Evolutionary conservation across 768 basidiomycete genomes (phyloP), one percentile per base, ranked within the genome.

Genomic region (Lactifluus piperatus): DNA sequence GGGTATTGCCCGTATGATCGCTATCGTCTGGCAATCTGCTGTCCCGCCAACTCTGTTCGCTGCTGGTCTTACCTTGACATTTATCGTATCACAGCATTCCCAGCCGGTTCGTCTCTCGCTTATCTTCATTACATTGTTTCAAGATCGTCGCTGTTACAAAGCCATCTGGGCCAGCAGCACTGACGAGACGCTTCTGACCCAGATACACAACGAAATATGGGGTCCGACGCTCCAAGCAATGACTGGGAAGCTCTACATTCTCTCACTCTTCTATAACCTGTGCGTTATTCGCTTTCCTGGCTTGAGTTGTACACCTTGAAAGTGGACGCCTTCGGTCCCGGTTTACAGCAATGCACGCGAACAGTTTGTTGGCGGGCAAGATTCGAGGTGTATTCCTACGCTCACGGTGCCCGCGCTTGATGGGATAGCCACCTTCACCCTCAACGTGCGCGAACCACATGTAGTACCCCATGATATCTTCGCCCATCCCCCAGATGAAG

Each of bases 271-370:
- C 18, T 49, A 43, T 24, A 59, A 59, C 39, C 46, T 54, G 41
- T 59, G 22, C 26, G 39, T 49, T 3, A 7, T 30, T n/a, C 14
- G 9, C 4, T 13, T 10, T 46, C 20, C 22, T 5, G 5, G 13
- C n/a, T 47, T 39, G 34, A 7, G 5, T 24, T 3, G 9, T 30
- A 4, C 39, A 4, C 36, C 24, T 52, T 68, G 72, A 62, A 18
- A 72, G 63, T 47, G 29, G 9, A 39, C 14, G 18, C 20, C 4
- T 29, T n/a, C 24, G 27, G 30, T 34, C 2, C 27, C 36, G 13
- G 36, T 58, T 46, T 29, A 20, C 51, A 58, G 45, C n/a, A 52
- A 58, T 32, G 5, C 16, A 5, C 45, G 37, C 24, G 22, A 6
- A 14, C 16, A 34, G 4, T 34, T 49, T 24, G 41, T 9, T 7